phyloP scores from a whole-genome alignment of 2,329 filamentous ascomycete species.

The Trichoderma harzianum region DNA sequence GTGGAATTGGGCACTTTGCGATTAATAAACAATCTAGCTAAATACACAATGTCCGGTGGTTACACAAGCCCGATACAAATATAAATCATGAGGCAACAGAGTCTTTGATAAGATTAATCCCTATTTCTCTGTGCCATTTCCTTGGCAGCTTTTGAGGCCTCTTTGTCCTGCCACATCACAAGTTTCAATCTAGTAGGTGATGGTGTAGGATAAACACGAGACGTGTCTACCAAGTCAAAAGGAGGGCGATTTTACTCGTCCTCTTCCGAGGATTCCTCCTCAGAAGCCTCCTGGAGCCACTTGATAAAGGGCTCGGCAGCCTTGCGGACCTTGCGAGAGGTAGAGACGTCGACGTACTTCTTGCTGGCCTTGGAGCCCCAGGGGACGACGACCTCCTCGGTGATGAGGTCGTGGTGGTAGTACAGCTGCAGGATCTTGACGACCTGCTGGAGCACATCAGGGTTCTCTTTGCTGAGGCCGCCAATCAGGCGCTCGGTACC shows the following conservation, averaged over 20 bases:
- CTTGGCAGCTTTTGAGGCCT: neutral
- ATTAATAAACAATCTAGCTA: slow-evolving; percentile 22
- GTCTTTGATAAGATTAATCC: neutral
- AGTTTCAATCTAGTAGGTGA: slow-evolving; percentile 3
- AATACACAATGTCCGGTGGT: slow-evolving; percentile 13
- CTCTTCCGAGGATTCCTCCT: slow-evolving; percentile 61
- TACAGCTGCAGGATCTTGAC: slow-evolving; percentile 84
- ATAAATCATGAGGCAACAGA: neutral
- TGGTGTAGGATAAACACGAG: neutral
- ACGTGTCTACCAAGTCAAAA: neutral
- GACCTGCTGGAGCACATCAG: slow-evolving; percentile 71
- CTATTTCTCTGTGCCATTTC: neutral
- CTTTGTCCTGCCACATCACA: neutral
- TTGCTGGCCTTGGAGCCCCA: slow-evolving; percentile 97
- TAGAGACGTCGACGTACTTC: slow-evolving; percentile 90
- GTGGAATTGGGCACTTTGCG: slow-evolving; percentile 21
- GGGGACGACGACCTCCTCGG: slow-evolving; percentile 81
- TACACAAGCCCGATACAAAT: slow-evolving; percentile 4
- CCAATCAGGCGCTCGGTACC: slow-evolving; percentile 90
- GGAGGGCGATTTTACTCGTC: slow-evolving; percentile 13
- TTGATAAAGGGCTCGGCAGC: slow-evolving; percentile 89
- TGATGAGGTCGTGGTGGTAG: slow-evolving; percentile 86
- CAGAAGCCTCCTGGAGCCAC: slow-evolving; percentile 87
- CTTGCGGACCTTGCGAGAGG: slow-evolving; percentile 93
- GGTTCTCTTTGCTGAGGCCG: slow-evolving; percentile 66